Conservation (phyloP, 2,329 filamentous ascomycete genomes). For the Colletotrichum sp. region DNA sequence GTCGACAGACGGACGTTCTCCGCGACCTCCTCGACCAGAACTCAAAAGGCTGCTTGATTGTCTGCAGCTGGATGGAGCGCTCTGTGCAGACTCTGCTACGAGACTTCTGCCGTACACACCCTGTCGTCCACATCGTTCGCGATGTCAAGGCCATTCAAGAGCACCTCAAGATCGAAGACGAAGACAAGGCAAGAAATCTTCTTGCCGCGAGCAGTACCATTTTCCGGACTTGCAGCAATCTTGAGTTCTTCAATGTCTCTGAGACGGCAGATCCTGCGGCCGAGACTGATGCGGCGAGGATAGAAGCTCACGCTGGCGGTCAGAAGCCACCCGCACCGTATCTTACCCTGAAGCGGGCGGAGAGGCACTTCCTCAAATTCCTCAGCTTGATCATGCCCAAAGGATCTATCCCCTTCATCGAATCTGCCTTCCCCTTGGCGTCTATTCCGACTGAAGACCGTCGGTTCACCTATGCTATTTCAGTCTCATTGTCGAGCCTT, state of each 20-base stretch:
- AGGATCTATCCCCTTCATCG: constrained; percentile 60
- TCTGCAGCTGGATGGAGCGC: constrained; percentile 74
- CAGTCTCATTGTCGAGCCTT: constrained; percentile 63
- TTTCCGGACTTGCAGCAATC: constrained; percentile 71
- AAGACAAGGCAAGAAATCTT: constrained; percentile 61
- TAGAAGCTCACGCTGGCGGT: constrained; percentile 27
- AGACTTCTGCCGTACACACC: constrained; percentile 67
- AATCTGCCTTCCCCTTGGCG: constrained; percentile 70
- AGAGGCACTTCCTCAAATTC: constrained; percentile 73
- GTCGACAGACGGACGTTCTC: constrained; percentile 66
- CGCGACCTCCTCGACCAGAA: constrained; percentile 64
- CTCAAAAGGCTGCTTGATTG: constrained; percentile 67
- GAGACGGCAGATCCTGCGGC: constrained; percentile 42
- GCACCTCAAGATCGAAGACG: constrained; percentile 63
- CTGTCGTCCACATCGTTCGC: constrained; percentile 73
- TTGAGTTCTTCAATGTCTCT: constrained; percentile 79
- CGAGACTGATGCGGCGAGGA: constrained; percentile 12
- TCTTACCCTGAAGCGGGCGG: constrained; percentile 69
- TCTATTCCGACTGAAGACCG: constrained; percentile 64
- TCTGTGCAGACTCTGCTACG: constrained; percentile 64
- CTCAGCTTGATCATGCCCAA: constrained; percentile 64
- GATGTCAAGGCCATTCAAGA: constrained; percentile 68
- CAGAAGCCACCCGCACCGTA: constrained; percentile 59
- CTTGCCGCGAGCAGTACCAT: constrained; percentile 61
- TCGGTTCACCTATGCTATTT: constrained; percentile 70